Percentiles rank a stretch among this genome's conserved stretches.
phyloP scores from a whole-genome alignment of 257 asterid species.

The Solanum tarapatanum region DNA sequence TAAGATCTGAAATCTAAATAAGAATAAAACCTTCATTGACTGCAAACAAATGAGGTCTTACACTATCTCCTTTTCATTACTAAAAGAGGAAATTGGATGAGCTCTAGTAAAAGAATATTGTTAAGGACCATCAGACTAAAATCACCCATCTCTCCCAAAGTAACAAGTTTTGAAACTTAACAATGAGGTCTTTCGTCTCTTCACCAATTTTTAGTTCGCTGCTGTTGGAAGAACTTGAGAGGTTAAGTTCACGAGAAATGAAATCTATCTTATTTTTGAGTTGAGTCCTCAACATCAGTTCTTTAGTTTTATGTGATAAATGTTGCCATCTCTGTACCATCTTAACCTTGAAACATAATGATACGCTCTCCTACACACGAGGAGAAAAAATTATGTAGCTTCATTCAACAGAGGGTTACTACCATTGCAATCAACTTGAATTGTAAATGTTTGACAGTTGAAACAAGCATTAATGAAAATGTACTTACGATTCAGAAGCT shows the following conservation, averaged over 20 bases:
- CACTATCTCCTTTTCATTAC: background rate
- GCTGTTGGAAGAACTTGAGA: background rate
- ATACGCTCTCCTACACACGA: background rate
- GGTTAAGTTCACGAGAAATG: background rate
- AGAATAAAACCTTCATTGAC: background rate
- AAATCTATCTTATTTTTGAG: background rate
- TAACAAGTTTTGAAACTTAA: background rate
- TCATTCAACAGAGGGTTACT: background rate
- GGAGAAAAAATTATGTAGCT: background rate
- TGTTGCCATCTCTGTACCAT: background rate
- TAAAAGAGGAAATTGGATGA: background rate
- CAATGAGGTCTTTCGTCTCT: background rate
- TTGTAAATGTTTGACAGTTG: background rate
- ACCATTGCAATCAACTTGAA: background rate
- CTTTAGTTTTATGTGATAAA: background rate
- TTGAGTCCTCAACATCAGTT: background rate
- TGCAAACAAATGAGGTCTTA: background rate
- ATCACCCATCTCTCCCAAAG: background rate
- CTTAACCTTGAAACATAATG: background rate
- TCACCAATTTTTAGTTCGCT: background rate
- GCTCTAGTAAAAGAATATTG: background rate
- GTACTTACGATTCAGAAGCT: slow-evolving; percentile 76
- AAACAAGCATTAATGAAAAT: slow-evolving; percentile 10
- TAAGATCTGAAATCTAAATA: background rate
- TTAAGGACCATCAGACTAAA: background rate